Base-by-base conservation (phyloP, 2,329 filamentous ascomycete species). In the Trichoderma atrobrunneum region DNA sequence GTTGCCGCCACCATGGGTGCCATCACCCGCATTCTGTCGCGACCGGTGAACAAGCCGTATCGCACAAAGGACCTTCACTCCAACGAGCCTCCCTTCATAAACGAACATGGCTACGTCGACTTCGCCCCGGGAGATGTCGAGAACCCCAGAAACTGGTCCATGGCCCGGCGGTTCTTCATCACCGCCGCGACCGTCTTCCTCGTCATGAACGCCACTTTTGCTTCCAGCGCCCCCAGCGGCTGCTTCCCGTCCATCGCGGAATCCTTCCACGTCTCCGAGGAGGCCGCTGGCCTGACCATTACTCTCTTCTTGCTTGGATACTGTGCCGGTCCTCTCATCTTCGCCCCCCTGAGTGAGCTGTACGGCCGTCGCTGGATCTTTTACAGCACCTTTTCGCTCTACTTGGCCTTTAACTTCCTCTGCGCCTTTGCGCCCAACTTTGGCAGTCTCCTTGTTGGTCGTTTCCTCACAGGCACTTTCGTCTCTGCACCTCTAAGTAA, bases 331-430 rank as follows among this genome's bases (percentile, higher is more conserved):
- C 89, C 89, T 0, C 80, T 91, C 3, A 63, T 89, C 3, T 90
- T 88, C 75, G 88, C 87, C 1, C 88, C 88, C 0, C 76, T 89
- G 24, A 87, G 84, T 48, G 88, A 90, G 77, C 87, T 89, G 72
- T 89, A 87, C 77, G 87, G 87, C 14, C 81, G 87, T 8, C 76
- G 86, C 75, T 86, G 83, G 82, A 83, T 89, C 61, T 87, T 88
- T 74, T 85, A 87, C 76, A 78, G 84, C 61, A 83, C 82, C 0
- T 87, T 88, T 76, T 78, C 77, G 14, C 60, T 83, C 51, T 88
- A 88, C 73, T 78, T 87, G 28, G 80, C 82, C 56, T 87, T 88
- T 78, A 85, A 83, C 77, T 84, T 87, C 72, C 82, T 86, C 3
- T 88, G 87, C 74, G 85, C 87, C 12, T 89, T 87, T 74, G 83